These are phyloP conservation scores for Aegilops sharonensis DNA, from an alignment of 176 grass and related monocot species.

Conservation along the genomic window DNA sequence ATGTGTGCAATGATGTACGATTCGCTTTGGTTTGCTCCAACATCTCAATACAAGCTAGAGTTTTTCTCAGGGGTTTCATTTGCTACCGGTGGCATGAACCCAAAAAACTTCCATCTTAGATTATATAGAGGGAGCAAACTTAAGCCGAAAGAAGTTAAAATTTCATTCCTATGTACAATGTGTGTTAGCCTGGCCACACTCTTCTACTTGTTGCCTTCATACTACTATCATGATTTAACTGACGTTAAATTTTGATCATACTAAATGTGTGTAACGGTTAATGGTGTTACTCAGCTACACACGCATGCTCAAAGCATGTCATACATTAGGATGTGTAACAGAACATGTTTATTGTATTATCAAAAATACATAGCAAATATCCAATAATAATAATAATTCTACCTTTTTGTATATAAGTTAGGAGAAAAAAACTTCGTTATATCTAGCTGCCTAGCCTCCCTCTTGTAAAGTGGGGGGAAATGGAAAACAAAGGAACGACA, in stretches of 20 bases:
- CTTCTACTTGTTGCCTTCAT: neutral
- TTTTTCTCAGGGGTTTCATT: neutral
- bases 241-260: neutral
- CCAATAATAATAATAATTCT: too few relatives aligned
- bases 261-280: neutral
- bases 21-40: neutral
- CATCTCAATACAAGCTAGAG: neutral
- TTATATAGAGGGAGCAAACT: neutral
- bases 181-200: neutral
- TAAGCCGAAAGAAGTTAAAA: neutral
- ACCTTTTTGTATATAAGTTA: too few relatives aligned
- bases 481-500: too few relatives aligned
- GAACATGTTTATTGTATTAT: neutral
- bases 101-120: neutral
- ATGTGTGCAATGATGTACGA: neutral
- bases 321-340: neutral
- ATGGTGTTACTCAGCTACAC: neutral
- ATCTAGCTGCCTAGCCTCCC: too few relatives aligned
- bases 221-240: neutral
- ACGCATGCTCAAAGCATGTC: neutral
- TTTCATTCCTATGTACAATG: neutral
- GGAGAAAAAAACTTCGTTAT: too few relatives aligned
- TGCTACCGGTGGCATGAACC: neutral
- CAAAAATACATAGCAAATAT: too few relatives aligned
- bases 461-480: too few relatives aligned